These are phyloP conservation scores for Citropsis articulata DNA, from an alignment of 345 rosid genomes.

Conservation along the genomic window DNA sequence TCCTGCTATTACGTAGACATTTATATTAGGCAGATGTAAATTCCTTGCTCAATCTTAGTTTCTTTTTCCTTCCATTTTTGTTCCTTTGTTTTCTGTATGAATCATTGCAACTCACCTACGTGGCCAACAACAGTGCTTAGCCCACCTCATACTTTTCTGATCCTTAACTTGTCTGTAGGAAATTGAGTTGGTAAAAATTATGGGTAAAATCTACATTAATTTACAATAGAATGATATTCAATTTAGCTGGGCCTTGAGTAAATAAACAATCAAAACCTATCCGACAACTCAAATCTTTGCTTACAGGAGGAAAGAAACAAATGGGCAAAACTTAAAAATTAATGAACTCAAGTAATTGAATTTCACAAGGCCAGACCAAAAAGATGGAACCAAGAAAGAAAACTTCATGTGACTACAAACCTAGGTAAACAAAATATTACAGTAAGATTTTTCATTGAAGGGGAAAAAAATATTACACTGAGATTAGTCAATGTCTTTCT, in stretches of 20 bases:
- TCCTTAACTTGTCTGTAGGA: too few species aligned
- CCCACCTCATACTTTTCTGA: too few species aligned
- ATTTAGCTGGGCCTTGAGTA: neutral
- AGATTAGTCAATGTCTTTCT: slow-evolving; percentile 25
- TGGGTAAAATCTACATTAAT: too few species aligned
- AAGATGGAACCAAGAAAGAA: neutral
- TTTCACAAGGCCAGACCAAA: slow-evolving; percentile 15
- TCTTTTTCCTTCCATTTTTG: too few species aligned
- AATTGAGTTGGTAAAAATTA: too few species aligned
- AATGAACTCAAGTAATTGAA: slow-evolving; percentile 8
- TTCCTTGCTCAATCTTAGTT: too few species aligned
- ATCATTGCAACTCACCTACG: too few species aligned
- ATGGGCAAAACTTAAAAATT: neutral
- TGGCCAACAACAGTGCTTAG: too few species aligned
- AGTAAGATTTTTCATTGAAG: slow-evolving; percentile 10
- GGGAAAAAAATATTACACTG: slow-evolving; percentile 5
- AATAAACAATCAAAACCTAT: neutral
- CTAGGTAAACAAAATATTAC: slow-evolving; percentile 31
- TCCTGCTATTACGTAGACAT: too few species aligned
- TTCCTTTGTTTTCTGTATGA: too few species aligned
- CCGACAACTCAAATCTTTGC: neutral
- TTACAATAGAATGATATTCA: neutral
- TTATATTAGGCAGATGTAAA: too few species aligned
- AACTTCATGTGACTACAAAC: slow-evolving; percentile 27
- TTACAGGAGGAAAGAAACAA: neutral